Evolutionary conservation across 352 stramenopile species (phyloP), one percentile per base, ranked within the genome.

Genomic region (Globisporangium heterothallicum): DNA sequence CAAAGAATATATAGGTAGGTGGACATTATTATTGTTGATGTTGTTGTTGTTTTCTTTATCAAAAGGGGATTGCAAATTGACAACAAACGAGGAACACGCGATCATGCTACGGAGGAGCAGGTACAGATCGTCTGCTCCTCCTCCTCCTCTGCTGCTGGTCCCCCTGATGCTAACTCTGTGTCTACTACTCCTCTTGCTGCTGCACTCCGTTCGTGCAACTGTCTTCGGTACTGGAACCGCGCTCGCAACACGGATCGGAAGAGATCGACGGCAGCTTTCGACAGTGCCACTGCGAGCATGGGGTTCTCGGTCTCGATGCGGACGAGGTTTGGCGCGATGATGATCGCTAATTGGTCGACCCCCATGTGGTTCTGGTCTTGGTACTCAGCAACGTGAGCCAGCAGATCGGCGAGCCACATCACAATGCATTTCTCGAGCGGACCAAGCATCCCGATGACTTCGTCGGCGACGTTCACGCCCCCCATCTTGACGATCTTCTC

Each of bases 321-420:
- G 45, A 94, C 84, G 49, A 96, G 75, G 53, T 96, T 96, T 13
- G 87, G 87, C 19, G 80, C 78, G 49, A 96, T 89, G 50, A 95
- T 72, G 58, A 96, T 94, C 21, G 85, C 84, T 36, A 96, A 72
- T 52, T 96, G 87, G 49, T 94, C 84, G 18, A 91, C 70, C n/a
- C 84, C 82, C 85, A 96, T 96, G 64, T 92, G 81, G 58, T 95
- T 96, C 34, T 72, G 49, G 7, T 63, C 21, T 67, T 94, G 67
- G 59, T 75, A 84, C 51, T 72, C 64, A 26, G 83, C 82, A 26
- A 96, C 84, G 35, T 65, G 63, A 2, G 74, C 71, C 21, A 95
- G 63, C 21, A 95, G 52, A 46, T 96, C 85, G 2, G 86, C 77
- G 45, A 96, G 70, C 87, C 87, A 96, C 5, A 87, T 47, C 13